Conservation (phyloP, 805 yeast species). For the Alloascoidea africana region DNA sequence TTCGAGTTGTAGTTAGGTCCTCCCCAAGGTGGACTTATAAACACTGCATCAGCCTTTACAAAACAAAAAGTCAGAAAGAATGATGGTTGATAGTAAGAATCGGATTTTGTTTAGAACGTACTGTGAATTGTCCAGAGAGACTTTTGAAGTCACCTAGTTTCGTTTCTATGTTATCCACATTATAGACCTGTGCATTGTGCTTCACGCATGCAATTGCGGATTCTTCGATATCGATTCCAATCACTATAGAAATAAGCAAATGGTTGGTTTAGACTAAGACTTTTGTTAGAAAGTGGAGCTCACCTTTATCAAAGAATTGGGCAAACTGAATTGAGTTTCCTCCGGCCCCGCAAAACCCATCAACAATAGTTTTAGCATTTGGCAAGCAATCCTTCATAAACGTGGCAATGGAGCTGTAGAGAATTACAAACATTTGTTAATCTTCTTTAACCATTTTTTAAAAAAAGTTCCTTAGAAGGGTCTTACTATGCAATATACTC, state of each 20-base stretch:
- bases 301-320: constrained; percentile 18
- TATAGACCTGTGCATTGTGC: constrained; percentile 54
- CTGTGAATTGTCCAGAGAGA: not conserved
- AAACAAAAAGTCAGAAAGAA: too few species aligned
- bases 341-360: constrained; percentile 79
- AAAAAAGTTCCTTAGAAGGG: too few species aligned
- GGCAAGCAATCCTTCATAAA: constrained; percentile 9
- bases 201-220: constrained; percentile 12
- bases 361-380: constrained; percentile 24
- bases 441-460: too few species aligned
- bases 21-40: constrained; percentile 85
- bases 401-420: constrained; percentile 25
- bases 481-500: constrained; percentile 51
- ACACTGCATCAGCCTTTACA: constrained; percentile 39
- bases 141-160: constrained; percentile 33
- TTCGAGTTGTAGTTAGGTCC: constrained; percentile 39
- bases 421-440: too few species aligned
- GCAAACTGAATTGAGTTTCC: constrained; percentile 72
- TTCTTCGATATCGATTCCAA: constrained; percentile 13
- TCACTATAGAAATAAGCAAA: too few species aligned
- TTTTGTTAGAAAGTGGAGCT: too few species aligned
- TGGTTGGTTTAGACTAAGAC: too few species aligned
- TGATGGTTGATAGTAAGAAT: too few species aligned
- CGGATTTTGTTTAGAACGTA: too few species aligned
- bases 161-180: constrained; percentile 33